Base-by-base conservation (phyloP, 176 grass and related monocot species). In the Bromus sterilis region DNA sequence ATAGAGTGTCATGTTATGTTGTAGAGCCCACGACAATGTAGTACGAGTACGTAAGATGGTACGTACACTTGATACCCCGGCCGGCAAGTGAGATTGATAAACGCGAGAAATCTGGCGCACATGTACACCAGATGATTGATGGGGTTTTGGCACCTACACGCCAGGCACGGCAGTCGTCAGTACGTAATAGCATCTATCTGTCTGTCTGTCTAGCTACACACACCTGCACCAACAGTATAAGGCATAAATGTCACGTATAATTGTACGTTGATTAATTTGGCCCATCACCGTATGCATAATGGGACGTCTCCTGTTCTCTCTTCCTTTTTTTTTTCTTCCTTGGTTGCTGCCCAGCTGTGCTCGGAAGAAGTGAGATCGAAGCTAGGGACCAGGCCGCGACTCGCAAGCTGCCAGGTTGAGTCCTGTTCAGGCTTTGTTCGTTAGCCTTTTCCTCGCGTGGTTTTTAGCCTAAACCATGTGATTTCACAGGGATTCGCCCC, bases 171-270 rank as follows among this genome's bases (percentile, higher is more conserved):
- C 29, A 4, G 1, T 56, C 55, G 42, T 32, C 69, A 71, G 25
- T 46, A 46, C 68, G 40, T 30, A 30, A 46, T 30, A 71, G 68
- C 41, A 18, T 71, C 61, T 18, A 16, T 35, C 68, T 71, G 40
- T 70, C 66, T 70, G 37, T 28, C 42, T 32, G 13, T 30, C 42
- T 49, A 48, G 20, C 33, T 70, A 71, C 42, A 49, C 42, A 6
- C 26, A 73, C 70, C 70, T 49, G 70, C 70, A 49, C 70, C 0
- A 73, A 73, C 42, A 73, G 70, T 49, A 1, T 32, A 7, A 5
- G 42, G 42, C 70, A 49, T 73, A 73, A 73, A 73, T 73, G 70
- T 73, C 68, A 73, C 42, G 28, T 12, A 73, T 31, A 12, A 73
- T 49, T 73, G 42, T 7, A 4, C 4, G 16, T 65, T 20, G 35